Evolutionary conservation across 352 stramenopile genomes (phyloP).

Genomic region (Phytophthora pluvialis): DNA sequence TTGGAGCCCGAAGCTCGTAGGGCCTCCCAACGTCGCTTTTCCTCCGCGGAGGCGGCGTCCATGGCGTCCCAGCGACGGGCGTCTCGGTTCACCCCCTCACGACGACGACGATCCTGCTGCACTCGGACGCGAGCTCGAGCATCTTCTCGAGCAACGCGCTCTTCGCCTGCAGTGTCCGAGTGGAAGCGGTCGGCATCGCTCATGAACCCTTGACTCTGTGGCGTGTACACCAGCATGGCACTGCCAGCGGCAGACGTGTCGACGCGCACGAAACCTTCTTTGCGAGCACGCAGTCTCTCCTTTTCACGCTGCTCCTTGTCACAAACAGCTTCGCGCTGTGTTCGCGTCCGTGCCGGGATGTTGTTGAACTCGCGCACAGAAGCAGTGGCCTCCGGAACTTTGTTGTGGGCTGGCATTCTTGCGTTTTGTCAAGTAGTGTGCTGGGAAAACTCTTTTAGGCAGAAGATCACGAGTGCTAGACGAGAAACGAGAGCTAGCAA

Average conservation of each 20-base stretch:
- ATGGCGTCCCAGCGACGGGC: constrained; percentile 87
- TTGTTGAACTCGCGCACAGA: constrained; percentile 69
- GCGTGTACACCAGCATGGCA: constrained; percentile 75
- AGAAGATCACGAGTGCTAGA: constrained; percentile 21
- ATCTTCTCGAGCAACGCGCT: constrained; percentile 67
- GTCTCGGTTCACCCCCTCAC: constrained; percentile 71
- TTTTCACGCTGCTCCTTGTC: constrained; percentile 87
- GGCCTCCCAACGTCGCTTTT: constrained; percentile 72
- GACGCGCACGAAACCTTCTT: constrained; percentile 72
- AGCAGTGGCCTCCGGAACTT: neutral
- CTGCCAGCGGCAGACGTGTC: constrained; percentile 70
- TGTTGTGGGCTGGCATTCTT: constrained; percentile 27
- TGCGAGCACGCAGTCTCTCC: constrained; percentile 63
- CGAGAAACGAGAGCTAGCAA: neutral
- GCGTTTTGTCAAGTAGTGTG: neutral
- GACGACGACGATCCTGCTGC: constrained; percentile 70
- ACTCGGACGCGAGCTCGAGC: constrained; percentile 54
- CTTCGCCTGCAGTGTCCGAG: constrained; percentile 88
- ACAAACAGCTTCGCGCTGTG: constrained; percentile 70
- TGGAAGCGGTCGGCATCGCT: constrained; percentile 90
- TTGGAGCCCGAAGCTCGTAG: constrained; percentile 78
- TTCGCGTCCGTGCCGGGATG: constrained; percentile 70
- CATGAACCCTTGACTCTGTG: constrained; percentile 78
- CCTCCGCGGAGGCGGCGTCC: constrained; percentile 61
- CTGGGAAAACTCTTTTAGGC: neutral